phyloP scores from a whole-genome alignment of 2,329 filamentous ascomycete species.

The Cladosporium sp. region DNA sequence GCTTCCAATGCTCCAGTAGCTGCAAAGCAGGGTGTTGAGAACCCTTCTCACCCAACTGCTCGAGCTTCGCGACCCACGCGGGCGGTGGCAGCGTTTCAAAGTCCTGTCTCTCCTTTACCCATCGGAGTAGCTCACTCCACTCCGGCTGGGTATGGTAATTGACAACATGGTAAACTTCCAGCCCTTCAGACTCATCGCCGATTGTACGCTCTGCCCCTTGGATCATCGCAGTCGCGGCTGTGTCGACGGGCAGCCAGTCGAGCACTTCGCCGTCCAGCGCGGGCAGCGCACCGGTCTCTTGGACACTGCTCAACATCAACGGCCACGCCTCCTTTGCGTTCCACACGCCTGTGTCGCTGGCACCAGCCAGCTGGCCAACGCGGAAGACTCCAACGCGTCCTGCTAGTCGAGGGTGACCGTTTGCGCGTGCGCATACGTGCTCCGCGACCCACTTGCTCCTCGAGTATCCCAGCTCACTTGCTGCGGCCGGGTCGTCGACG shows the following conservation, averaged over 20 bases:
- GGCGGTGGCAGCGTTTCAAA: conserved; percentile 45
- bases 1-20: conserved; percentile 53
- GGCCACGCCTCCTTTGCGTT: conserved; percentile 53
- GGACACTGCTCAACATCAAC: conserved; percentile 47
- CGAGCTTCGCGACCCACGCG: conserved; percentile 46
- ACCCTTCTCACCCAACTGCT: conserved; percentile 28
- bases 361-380: conserved; percentile 51
- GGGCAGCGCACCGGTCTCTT: conserved; percentile 43
- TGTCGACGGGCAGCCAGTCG: conserved; percentile 51
- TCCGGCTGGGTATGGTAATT: conserved; percentile 47
- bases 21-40: conserved; percentile 47
- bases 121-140: conserved; percentile 51
- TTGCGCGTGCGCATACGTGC: conserved; percentile 49
- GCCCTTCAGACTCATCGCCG: conserved; percentile 10
- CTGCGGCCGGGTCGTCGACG: conserved; percentile 43
- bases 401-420: conserved; percentile 30
- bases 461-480: conserved; percentile 55
- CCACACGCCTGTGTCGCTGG: conserved; percentile 47
- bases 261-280: conserved; percentile 40
- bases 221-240: conserved; percentile 46
- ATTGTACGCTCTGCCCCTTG: conserved; percentile 38
- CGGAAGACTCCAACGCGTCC: conserved; percentile 47
- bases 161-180: conserved; percentile 50
- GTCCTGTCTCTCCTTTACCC: conserved; percentile 41
- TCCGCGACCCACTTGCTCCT: conserved; percentile 62